phyloP scores from a whole-genome alignment of 108 stramenopile genomes.

The Nitzschia sp. region DNA sequence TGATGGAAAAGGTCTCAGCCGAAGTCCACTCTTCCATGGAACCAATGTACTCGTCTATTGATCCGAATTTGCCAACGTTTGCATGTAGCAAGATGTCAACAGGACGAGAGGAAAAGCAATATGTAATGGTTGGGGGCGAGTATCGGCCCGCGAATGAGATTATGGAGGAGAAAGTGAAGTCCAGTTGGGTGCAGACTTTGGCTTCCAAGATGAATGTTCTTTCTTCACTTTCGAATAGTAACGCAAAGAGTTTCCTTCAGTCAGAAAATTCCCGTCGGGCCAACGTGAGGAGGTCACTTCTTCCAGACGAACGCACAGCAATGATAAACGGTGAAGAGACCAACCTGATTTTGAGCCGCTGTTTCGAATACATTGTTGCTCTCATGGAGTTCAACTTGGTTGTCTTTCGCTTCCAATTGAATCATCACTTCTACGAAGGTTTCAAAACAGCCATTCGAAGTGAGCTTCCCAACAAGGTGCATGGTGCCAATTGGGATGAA shows the following conservation, averaged over 20 bases:
- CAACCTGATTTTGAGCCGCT: conserved; percentile 47
- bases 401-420: conserved; percentile 56
- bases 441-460: conserved; percentile 45
- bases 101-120: background rate
- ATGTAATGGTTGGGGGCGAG: conserved; percentile 1
- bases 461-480: conserved; percentile 27
- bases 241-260: conserved; percentile 46
- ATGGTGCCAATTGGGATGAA: conserved; percentile 46
- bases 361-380: conserved; percentile 61
- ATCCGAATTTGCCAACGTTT: conserved; percentile 60
- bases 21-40: conserved; percentile 51
- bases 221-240: background rate
- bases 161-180: conserved; percentile 7
- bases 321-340: conserved; percentile 70
- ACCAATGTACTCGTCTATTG: conserved; percentile 59
- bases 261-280: conserved; percentile 36
- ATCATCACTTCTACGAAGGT: conserved; percentile 58
- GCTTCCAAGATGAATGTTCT: conserved; percentile 6
- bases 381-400: conserved; percentile 51
- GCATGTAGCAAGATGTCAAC: background rate
- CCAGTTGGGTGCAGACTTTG: conserved; percentile 10
- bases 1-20: conserved; percentile 51
- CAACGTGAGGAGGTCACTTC: conserved; percentile 45
- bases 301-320: conserved; percentile 53
- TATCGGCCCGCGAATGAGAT: background rate